Evolutionary conservation across 208 protist genomes (phyloP).

Genomic region (Herpetomonas tarakana): DNA sequence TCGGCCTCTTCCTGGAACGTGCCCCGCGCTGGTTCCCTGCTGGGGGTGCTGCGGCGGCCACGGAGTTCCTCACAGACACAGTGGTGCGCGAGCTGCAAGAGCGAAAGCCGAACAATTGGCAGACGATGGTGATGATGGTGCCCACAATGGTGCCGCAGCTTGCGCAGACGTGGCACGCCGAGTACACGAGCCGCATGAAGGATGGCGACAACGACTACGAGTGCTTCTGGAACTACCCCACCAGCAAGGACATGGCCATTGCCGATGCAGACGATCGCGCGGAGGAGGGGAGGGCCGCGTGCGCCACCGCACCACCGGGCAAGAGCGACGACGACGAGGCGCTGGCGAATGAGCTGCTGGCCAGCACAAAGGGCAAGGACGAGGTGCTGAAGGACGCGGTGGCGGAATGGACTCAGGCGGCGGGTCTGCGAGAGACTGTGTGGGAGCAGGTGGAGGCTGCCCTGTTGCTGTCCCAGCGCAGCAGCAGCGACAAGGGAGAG

Average conservation of each 20-base stretch:
- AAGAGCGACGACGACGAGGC: constrained; percentile 4
- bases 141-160: constrained; percentile 13
- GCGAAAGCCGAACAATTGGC: constrained; percentile 1
- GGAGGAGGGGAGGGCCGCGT: not conserved
- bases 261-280: constrained; percentile 12
- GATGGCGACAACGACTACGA: constrained; percentile 14
- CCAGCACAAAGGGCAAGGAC: not conserved
- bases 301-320: not conserved
- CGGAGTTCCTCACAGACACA: not conserved
- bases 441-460: not conserved
- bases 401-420: constrained; percentile 7
- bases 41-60: not conserved
- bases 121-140: constrained; percentile 10
- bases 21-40: constrained; percentile 29
- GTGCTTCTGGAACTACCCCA: constrained; percentile 7
- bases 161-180: constrained; percentile 10
- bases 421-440: constrained; percentile 1
- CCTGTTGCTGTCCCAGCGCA: not conserved
- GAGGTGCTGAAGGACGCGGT: constrained; percentile 1
- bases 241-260: constrained; percentile 2
- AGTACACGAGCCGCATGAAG: constrained; percentile 18
- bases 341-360: constrained; percentile 21
- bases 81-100: not conserved
- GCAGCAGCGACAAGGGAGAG: no score
- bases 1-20: constrained; percentile 22